Percentiles rank a stretch among this genome's conserved stretches.
These are phyloP conservation scores for Dacryopinax spathularia DNA, from an alignment of 768 basidiomycete genomes.

Conservation along the genomic window DNA sequence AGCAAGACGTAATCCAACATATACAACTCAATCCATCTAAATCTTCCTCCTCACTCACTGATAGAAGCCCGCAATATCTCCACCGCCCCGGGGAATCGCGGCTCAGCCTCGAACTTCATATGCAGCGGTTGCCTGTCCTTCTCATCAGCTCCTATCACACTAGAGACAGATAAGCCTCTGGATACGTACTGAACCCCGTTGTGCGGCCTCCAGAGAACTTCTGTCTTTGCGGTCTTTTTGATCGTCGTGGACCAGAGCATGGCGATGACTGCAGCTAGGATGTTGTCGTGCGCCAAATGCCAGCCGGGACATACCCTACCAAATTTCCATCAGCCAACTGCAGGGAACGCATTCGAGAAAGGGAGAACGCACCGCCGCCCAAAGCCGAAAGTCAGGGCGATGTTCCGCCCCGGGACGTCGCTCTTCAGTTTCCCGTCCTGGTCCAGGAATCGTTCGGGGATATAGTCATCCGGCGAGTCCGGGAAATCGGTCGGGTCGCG, in stretches of 20 bases:
- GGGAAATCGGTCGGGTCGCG: not conserved
- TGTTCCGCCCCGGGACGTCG: not conserved
- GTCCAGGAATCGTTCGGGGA: constrained; percentile 4
- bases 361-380: not conserved
- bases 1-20: no score
- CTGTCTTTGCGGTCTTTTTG: no score
- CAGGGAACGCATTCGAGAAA: not conserved
- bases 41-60: no score
- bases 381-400: not conserved
- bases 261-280: not conserved
- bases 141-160: no score
- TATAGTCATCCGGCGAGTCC: not conserved
- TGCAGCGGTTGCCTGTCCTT: no score
- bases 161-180: no score
- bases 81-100: no score
- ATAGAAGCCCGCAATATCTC: no score
- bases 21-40: no score
- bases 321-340: not conserved
- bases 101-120: no score
- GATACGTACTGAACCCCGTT: no score
- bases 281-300: not conserved
- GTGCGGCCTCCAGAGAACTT: no score
- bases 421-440: not conserved
- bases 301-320: not conserved
- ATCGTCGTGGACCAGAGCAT: not conserved